Conservation (phyloP, 164 flowering plant species). For the Platanus orientalis region DNA sequence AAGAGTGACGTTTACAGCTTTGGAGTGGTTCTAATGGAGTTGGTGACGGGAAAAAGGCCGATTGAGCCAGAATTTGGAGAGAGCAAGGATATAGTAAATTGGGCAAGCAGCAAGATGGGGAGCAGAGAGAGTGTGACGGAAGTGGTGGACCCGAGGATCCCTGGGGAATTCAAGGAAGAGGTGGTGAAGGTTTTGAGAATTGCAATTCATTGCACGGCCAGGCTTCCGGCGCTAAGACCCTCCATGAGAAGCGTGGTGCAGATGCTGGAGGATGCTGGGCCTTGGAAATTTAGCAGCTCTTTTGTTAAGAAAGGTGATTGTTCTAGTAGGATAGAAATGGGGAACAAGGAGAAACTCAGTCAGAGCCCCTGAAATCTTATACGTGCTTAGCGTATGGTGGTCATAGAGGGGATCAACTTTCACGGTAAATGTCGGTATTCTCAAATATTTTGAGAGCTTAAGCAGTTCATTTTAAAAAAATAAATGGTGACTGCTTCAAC, state of each 20-base stretch:
- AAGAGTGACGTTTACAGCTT: conserved; percentile 81
- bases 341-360: not conserved
- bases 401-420: too few species aligned
- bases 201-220: conserved; percentile 52
- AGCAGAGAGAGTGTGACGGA: conserved; percentile 25
- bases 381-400: too few species aligned
- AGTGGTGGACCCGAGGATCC: conserved; percentile 44
- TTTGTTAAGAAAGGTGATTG: conserved; percentile 20
- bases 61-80: conserved; percentile 59
- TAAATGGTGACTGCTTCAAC: too few species aligned
- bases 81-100: conserved; percentile 53
- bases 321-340: not conserved
- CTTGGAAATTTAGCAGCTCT: conserved; percentile 26
- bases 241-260: conserved; percentile 77
- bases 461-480: too few species aligned
- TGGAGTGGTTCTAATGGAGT: conserved; percentile 73
- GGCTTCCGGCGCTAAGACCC: conserved; percentile 56
- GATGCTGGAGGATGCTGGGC: conserved; percentile 66
- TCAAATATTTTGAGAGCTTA: too few species aligned
- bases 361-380: conserved; percentile 4
- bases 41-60: conserved; percentile 65
- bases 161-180: conserved; percentile 40
- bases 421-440: too few species aligned
- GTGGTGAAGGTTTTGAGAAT: conserved; percentile 52
- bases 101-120: conserved; percentile 36